These are phyloP conservation scores for Parathielavia hyrcaniae DNA, from an alignment of 495 filamentous ascomycete genomes.

Conservation along the genomic window DNA sequence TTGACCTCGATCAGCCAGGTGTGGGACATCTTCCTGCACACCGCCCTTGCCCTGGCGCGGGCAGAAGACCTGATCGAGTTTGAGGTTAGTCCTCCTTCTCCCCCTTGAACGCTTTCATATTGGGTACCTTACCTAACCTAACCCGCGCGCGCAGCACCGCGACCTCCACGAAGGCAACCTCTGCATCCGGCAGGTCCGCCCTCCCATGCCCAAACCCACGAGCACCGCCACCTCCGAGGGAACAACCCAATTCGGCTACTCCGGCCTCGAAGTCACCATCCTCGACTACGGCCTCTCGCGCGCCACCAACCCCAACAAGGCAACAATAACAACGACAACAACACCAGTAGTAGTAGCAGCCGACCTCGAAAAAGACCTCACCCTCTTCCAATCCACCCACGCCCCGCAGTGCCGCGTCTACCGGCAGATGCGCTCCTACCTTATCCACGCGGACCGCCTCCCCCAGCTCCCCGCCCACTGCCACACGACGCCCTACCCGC, in stretches of 20 bases:
- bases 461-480: conserved; percentile 28
- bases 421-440: conserved; percentile 47
- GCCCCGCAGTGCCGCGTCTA: conserved; percentile 44
- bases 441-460: conserved; percentile 35
- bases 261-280: conserved; percentile 68
- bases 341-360: conserved; percentile 28
- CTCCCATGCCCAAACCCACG: conserved; percentile 30
- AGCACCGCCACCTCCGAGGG: conserved; percentile 26
- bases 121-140: conserved; percentile 2
- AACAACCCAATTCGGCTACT: conserved; percentile 53
- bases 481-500: conserved; percentile 35
- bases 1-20: conserved; percentile 52
- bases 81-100: conserved; percentile 47
- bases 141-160: conserved; percentile 52
- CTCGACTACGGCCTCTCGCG: conserved; percentile 89
- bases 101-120: neutral
- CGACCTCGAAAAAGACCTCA: conserved; percentile 48
- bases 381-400: conserved; percentile 47
- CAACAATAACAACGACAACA: neutral
- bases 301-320: conserved; percentile 34
- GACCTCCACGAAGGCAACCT: conserved; percentile 87
- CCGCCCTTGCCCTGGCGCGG: conserved; percentile 67
- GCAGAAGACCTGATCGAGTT: conserved; percentile 69
- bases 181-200: conserved; percentile 55
- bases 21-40: conserved; percentile 82